phyloP scores from a whole-genome alignment of 805 yeast species.

The Starmera caribaea region DNA sequence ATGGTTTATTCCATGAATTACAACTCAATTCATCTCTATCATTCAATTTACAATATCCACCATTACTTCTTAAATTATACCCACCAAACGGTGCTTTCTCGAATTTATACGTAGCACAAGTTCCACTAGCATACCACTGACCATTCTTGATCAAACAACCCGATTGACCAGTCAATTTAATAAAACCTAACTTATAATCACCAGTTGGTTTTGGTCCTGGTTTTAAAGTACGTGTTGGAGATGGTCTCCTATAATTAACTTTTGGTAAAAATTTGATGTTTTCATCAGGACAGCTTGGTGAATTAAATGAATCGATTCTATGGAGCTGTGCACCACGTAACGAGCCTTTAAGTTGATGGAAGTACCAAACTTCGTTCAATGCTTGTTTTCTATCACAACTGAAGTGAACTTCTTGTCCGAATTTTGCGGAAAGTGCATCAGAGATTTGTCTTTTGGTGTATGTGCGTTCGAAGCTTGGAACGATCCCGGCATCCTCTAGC shows the following conservation, averaged over 20 bases:
- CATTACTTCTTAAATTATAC: conserved; percentile 49
- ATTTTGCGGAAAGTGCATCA: conserved; percentile 38
- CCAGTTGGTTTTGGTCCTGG: conserved; percentile 19
- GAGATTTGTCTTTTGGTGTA: conserved; percentile 49
- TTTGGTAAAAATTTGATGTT: conserved; percentile 75
- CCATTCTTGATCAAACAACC: conserved; percentile 88
- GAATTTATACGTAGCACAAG: conserved; percentile 72
- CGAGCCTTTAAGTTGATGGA: conserved; percentile 66
- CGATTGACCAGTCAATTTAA: conserved; percentile 37
- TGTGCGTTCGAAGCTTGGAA: conserved; percentile 48
- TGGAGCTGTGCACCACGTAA: conserved; percentile 54
- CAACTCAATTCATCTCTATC: neutral
- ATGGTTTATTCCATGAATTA: neutral
- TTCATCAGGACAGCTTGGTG: conserved; percentile 54
- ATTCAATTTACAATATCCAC: conserved; percentile 56
- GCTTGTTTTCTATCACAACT: conserved; percentile 47
- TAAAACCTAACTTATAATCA: conserved; percentile 30
- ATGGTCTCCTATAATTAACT: conserved; percentile 24
- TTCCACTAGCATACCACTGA: conserved; percentile 68
- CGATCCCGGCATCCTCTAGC: conserved; percentile 58
- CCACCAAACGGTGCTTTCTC: conserved; percentile 60
- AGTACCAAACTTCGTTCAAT: conserved; percentile 58
- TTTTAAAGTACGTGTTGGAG: conserved; percentile 1
- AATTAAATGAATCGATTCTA: conserved; percentile 48
- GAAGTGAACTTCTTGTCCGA: conserved; percentile 49